Base-by-base conservation (phyloP, 768 basidiomycete species). In the Leccinum arenicola region DNA sequence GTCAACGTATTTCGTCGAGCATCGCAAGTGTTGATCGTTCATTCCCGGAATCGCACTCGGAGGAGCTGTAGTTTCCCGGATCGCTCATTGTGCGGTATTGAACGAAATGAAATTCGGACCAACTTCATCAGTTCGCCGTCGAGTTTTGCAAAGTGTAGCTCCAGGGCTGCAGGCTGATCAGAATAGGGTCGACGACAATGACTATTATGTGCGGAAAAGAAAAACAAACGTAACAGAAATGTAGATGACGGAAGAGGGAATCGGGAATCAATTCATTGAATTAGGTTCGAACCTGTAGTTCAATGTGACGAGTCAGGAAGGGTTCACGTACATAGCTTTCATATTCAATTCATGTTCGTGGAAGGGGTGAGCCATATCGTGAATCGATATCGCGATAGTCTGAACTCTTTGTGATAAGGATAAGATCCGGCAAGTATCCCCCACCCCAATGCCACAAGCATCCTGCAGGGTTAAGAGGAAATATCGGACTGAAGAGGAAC, bases 101-200 rank as follows among this genome's bases (percentile, higher is more conserved):
- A 27, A 29, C 3, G 3, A 45, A 25, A 21, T 10, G 56, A 3
- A 19, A 50, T 21, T 36, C 43, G 51, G 17, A 19, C 43, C 17
- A 43, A 52, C n/a, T n/a, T n/a, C 43, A 57, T 61, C 54, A 63
- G 55, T 47, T 52, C 43, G 45, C 33, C 8, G n/a, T 36, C 9
- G 6, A 50, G n/a, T 31, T 50, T 50, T 4, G 40, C 21, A 52
- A 19, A 65, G 52, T 52, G 23, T 33, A 55, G 43, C 8, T 36
- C 14, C 49, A 40, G 40, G 33, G 29, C 35, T n/a, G 36, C 36
- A 40, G 50, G 35, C 0, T 19, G 53, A 71, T 85, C 80, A 0
- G 88, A 89, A 83, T 82, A 67, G 89, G 88, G 69, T 90, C 90
- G 9, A 86, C 84, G 27, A 90, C 89, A 2, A 91, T 80, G 66